Evolutionary conservation across 2,329 filamentous ascomycete genomes (phyloP), one percentile per base, ranked within the genome.

Genomic region (Chaetothyriales sp.): DNA sequence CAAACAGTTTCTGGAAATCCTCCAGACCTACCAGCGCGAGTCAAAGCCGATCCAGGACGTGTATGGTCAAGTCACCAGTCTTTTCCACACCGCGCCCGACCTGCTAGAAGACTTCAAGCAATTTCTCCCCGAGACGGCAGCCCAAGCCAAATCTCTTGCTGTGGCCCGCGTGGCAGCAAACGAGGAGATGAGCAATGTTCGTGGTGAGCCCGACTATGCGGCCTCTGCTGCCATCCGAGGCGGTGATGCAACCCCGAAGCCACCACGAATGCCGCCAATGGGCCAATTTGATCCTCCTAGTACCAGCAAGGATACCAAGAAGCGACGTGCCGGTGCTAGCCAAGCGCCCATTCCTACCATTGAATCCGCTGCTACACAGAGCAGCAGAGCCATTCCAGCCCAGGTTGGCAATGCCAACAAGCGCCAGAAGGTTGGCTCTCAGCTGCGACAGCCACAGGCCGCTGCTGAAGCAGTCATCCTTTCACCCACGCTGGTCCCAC

Each of bases 11-110:
- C 76, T 98, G 26, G 92, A 98, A 66, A 98, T 98, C 47, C 73
- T 98, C 45, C 92, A 98, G 68, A 98, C 92, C 1, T 98, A 98
- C 62, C 92, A 98, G 67, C 80, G 92, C 51, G 92, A 98, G 66
- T 94, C 92, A 49, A 96, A 96, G 64, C 93, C 92, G 0, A 98
- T 98, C 39, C 89, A 95, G 65, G 92, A 98, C 67, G 92, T 98
- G 2, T 98, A 98, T 66, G 85, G 86, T 1, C 92, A 98, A 67
- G 92, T 98, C 20, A 98, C 93, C 0, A 84, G 84, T 28, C 73
- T 98, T 1, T 98, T 98, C 70, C 88, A 87, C 63, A 84, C 84
- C 4, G 92, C 93, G 0, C 90, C 90, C 3, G 92, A 98, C 68
- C 78, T 98, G 10, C 73, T 98, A 1, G 92, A 98, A 67, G 92